A percentile compares a stretch with the other conserved stretches of the same genome.
These are phyloP conservation scores for Trypanosomatidae sp. DNA, from an alignment of 208 protist genomes.

Conservation along the genomic window DNA sequence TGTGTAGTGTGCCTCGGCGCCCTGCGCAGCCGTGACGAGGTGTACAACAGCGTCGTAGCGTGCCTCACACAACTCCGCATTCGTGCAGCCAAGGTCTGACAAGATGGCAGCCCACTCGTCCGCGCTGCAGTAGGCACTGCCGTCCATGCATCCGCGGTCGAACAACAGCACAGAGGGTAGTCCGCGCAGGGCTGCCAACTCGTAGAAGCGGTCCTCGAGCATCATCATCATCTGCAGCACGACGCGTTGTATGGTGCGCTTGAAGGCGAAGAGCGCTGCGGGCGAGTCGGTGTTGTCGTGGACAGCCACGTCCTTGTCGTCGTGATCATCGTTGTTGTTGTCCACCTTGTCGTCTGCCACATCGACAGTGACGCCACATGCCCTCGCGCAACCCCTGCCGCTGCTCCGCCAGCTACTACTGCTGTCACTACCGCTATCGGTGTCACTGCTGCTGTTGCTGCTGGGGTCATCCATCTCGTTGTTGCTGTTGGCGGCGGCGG, in stretches of 20 bases:
- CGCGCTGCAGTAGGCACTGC: conserved; percentile 55
- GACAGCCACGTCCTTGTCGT: too few species aligned
- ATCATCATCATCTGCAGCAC: conserved; percentile 51
- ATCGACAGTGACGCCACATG: too few species aligned
- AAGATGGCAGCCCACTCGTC: conserved; percentile 44
- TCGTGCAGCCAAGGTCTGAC: conserved; percentile 13
- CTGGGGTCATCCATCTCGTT: too few species aligned
- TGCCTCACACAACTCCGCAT: conserved; percentile 42
- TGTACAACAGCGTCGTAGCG: conserved; percentile 80
- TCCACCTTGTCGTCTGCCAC: too few species aligned
- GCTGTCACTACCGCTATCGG: too few species aligned
- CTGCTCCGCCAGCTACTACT: too few species aligned
- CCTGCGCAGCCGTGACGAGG: conserved; percentile 62
- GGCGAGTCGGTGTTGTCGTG: too few species aligned
- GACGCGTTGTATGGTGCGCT: conserved; percentile 20
- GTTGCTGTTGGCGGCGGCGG: too few species aligned
- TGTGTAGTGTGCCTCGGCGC: conserved; percentile 67
- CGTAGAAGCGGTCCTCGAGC: conserved; percentile 68
- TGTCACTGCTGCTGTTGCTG: too few species aligned
- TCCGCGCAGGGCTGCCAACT: conserved; percentile 23
- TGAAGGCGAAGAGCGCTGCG: too few species aligned
- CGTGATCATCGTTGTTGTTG: too few species aligned
- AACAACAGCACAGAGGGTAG: conserved; percentile 44
- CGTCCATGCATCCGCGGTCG: conserved; percentile 79
- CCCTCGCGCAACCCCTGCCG: too few species aligned